Base-by-base conservation (phyloP, 2,329 filamentous ascomycete species). In the Epichloe coenophiala region DNA sequence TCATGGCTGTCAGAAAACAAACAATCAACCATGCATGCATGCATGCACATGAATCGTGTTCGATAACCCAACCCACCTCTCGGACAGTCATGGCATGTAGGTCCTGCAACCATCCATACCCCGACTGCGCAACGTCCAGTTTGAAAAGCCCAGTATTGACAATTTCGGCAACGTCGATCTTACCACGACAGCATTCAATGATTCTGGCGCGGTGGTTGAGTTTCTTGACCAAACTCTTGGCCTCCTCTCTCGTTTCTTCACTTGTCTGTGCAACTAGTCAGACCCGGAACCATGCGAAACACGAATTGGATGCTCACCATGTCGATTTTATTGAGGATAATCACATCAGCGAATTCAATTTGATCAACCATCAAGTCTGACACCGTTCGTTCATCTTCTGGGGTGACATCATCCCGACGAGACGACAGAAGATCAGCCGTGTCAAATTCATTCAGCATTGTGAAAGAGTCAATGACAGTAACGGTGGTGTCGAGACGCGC, bases 351-450 rank as follows among this genome's bases (percentile, higher is more conserved):
- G 57, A 88, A 88, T 63, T 88, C 84, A 53, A 88, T 84, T 59
- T 88, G 84, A 57, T 88, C 84, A 0, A 86, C 82, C 74, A 87
- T 84, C 0, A 88, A 71, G 56, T 88, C 83, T 0, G 83, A 86
- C 2, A 88, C 83, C 0, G 82, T 87, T 0, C 84, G 70, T 56
- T 88, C 83, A 53, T 88, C 84, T 56, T 88, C 84, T 0, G 77
- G 62, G 5, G 77, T 70, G 2, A 83, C 77, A 31, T 83, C 80
- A 5, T 81, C 73, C 12, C 71, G 79, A 2, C 84, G 74, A 21
- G 80, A 75, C 0, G 81, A 82, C 0, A 88, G 65, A 13, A 88
- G 74, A 51, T 88, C 81, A 1, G 74, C 72, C 0, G 84, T 88
- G 57, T 84, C 77, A 60, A 88, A 87, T 60, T 86, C 84, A 47